phyloP scores from a whole-genome alignment of 176 grass and related monocot genomes.

The Leersia perrieri region DNA sequence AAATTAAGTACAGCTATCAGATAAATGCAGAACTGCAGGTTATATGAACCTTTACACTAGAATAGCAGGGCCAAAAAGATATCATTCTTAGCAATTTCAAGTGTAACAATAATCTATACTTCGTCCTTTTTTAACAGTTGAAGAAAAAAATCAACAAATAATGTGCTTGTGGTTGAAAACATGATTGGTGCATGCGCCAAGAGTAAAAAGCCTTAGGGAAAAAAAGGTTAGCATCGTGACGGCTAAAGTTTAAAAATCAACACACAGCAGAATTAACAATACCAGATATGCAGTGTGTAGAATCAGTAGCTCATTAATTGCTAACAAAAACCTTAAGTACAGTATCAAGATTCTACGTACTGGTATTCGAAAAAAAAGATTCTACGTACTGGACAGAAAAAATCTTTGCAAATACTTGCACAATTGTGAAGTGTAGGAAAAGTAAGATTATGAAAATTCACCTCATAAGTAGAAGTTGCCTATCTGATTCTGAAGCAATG shows the following conservation, averaged over 20 bases:
- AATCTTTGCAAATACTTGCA: not conserved
- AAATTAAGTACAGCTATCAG: not conserved
- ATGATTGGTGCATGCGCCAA: not conserved
- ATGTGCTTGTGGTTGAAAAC: not conserved
- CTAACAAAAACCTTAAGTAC: not conserved
- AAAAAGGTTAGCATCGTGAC: not conserved
- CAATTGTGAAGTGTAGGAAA: not conserved
- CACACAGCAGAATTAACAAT: not conserved
- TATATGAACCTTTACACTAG: not conserved
- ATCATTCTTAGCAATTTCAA: not conserved
- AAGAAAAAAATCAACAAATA: not conserved
- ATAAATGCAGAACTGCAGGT: not conserved
- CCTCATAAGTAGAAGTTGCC: constrained; percentile 87
- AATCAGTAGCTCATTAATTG: not conserved
- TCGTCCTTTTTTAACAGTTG: not conserved
- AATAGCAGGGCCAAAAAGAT: not conserved
- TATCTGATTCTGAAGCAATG: constrained; percentile 94
- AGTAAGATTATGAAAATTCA: constrained; percentile 27
- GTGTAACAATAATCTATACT: not conserved
- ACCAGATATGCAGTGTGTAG: not conserved
- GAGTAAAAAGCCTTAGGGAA: not conserved
- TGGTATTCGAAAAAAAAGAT: too few species aligned
- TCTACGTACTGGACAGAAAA: not conserved
- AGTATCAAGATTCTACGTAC: not conserved
- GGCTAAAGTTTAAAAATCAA: not conserved